Base-by-base conservation (phyloP, 2,329 filamentous ascomycete species). In the Fusarium abutilonis region DNA sequence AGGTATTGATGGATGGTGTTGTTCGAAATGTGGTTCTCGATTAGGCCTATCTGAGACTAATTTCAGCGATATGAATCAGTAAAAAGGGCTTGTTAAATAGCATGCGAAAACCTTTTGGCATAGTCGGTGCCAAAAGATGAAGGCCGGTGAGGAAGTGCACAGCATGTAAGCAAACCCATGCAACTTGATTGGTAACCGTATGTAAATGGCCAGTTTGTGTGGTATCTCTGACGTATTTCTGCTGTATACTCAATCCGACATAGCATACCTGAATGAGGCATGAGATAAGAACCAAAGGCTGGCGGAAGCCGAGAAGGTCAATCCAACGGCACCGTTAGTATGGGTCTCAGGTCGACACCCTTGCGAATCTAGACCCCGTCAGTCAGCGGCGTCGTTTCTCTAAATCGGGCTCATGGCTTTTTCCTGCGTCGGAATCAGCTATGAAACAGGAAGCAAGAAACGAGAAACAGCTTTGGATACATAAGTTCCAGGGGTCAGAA, bases 391-490 rank as follows among this genome's bases (percentile, higher is more conserved):
- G 46, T 39, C 31, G 19, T 41, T 50, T 45, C 41, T 43, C 56
- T 47, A 58, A 66, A 45, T 49, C 54, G 44, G 39, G 57, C 44
- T 21, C 34, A 26, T 59, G 56, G 47, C 61, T 48, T 62, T 62
- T 39, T 50, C 44, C 34, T 49, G 31, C 35, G 34, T 34, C 35
- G 23, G 49, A 42, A 40, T 47, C 50, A 60, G 56, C 41, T 52
- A 59, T 53, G 58, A 66, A 64, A 63, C 48, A 21, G 52, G 56
- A 65, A 62, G 46, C 60, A 54, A 63, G 48, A 59, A 57, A 46
- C 52, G 44, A 62, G 26, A 65, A 41, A 26, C 29, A 56, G 19
- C 36, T 47, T 49, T 31, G 29, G 10, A 13, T 31, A 34, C 6
- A 5, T 23, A 38, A 52, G 44, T 48, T 61, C 36, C 38, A 64